phyloP scores from a whole-genome alignment of 306 rosid species.

The Myrica gale region DNA sequence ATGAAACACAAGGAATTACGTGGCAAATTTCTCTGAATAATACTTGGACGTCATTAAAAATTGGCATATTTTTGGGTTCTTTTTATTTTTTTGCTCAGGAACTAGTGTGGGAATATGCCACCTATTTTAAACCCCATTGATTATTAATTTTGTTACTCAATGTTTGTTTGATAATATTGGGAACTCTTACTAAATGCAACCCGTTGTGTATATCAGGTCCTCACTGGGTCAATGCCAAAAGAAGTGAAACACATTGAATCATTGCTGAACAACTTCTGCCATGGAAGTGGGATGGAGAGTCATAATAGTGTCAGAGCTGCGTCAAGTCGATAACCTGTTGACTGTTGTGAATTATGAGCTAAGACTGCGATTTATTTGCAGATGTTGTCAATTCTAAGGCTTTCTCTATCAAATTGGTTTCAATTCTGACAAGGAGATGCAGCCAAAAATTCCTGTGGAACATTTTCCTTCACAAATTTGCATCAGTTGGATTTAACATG shows the following conservation, averaged over 20 bases:
- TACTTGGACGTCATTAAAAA: too few relatives aligned
- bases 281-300: conserved; percentile 44
- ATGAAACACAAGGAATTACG: too few relatives aligned
- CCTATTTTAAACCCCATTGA: too few relatives aligned
- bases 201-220: conserved; percentile 46
- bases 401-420: neutral
- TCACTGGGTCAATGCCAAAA: conserved; percentile 75
- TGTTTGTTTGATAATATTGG: neutral
- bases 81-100: too few relatives aligned
- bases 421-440: neutral
- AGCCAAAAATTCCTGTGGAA: neutral
- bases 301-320: conserved; percentile 33
- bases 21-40: too few relatives aligned
- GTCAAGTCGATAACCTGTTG: conserved; percentile 28
- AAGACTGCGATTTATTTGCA: neutral
- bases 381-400: too few relatives aligned
- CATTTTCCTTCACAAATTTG: conserved; percentile 4
- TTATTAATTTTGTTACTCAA: too few relatives aligned
- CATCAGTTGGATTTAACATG: neutral
- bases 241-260: conserved; percentile 82
- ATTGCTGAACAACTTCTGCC: conserved; percentile 67
- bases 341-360: neutral
- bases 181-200: neutral
- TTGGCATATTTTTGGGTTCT: too few relatives aligned
- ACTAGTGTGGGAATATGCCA: too few relatives aligned